Percentiles rank a stretch among this genome's conserved stretches.
These are phyloP conservation scores for Erythrobasidium hasegawianum DNA, from an alignment of 1,284 basidiomycete genomes.

Conservation along the genomic window DNA sequence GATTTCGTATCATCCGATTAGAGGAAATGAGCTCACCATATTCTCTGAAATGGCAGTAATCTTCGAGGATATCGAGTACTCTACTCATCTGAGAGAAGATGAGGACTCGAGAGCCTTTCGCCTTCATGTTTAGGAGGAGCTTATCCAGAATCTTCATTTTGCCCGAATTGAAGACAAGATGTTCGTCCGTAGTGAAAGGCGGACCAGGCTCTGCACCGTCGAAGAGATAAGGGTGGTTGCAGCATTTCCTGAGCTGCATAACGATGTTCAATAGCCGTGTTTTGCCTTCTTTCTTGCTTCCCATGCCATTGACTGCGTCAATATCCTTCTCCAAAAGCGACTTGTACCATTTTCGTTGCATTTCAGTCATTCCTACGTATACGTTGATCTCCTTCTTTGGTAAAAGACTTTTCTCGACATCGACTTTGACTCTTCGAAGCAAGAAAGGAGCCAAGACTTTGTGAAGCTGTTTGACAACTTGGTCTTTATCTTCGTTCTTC, in stretches of 20 bases:
- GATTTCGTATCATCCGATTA: not conserved
- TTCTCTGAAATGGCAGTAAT: conserved; percentile 88
- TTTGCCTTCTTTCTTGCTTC: conserved; percentile 90
- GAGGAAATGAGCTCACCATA: too few species aligned
- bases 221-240: conserved; percentile 67
- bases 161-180: conserved; percentile 87
- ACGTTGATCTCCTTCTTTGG: conserved; percentile 99
- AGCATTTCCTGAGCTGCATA: conserved; percentile 76
- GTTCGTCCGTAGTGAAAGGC: conserved; percentile 97
- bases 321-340: conserved; percentile 97
- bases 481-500: conserved; percentile 58
- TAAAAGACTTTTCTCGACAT: conserved; percentile 92
- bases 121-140: conserved; percentile 79
- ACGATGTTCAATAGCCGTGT: conserved; percentile 98
- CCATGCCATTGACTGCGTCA: conserved; percentile 87
- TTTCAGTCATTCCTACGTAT: conserved; percentile 93
- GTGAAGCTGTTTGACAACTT: conserved; percentile 96
- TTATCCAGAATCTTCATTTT: conserved; percentile 99
- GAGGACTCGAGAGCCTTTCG: conserved; percentile 86
- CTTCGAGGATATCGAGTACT: conserved; percentile 90
- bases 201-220: conserved; percentile 94
- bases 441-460: conserved; percentile 95
- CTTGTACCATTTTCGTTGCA: conserved; percentile 98
- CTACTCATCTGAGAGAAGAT: conserved; percentile 99
- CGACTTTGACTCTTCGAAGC: conserved; percentile 88